These are phyloP conservation scores for Camellia oleifera DNA, from an alignment of 179 eudicot species.

Conservation along the genomic window DNA sequence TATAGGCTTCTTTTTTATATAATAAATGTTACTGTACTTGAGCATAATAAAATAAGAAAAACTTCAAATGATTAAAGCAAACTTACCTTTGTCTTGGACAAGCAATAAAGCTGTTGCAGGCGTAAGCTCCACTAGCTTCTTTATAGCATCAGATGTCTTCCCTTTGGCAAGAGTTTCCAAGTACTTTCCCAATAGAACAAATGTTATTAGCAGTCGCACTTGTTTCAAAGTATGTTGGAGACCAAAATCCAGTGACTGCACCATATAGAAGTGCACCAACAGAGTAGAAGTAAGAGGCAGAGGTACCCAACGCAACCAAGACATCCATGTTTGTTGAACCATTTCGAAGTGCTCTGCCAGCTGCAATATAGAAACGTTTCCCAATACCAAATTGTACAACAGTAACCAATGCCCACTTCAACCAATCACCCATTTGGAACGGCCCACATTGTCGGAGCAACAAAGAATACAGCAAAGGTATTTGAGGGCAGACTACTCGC, in stretches of 20 bases:
- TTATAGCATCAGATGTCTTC: slow-evolving; percentile 90
- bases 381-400: slow-evolving; percentile 88
- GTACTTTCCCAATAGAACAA: slow-evolving; percentile 86
- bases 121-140: slow-evolving; percentile 84
- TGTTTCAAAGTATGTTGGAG: slow-evolving; percentile 93
- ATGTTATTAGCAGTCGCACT: slow-evolving; percentile 95
- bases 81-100: slow-evolving; percentile 69
- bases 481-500: slow-evolving; percentile 76
- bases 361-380: slow-evolving; percentile 90
- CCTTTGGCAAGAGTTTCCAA: slow-evolving; percentile 89
- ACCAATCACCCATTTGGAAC: slow-evolving; percentile 93
- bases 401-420: slow-evolving; percentile 75
- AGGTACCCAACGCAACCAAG: slow-evolving; percentile 84
- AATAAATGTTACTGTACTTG: neutral
- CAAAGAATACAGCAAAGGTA: slow-evolving; percentile 80
- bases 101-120: slow-evolving; percentile 89
- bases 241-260: slow-evolving; percentile 85
- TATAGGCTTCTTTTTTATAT: neutral
- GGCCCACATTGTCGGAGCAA: slow-evolving; percentile 88
- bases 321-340: slow-evolving; percentile 99
- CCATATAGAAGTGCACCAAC: slow-evolving; percentile 86
- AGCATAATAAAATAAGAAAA: neutral
- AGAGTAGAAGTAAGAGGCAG: slow-evolving; percentile 91
- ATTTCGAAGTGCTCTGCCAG: slow-evolving; percentile 85
- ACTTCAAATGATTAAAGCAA: slow-evolving; percentile 1